Base-by-base conservation (phyloP, 176 grass and related monocot genomes). In the Ensete ventricosum region DNA sequence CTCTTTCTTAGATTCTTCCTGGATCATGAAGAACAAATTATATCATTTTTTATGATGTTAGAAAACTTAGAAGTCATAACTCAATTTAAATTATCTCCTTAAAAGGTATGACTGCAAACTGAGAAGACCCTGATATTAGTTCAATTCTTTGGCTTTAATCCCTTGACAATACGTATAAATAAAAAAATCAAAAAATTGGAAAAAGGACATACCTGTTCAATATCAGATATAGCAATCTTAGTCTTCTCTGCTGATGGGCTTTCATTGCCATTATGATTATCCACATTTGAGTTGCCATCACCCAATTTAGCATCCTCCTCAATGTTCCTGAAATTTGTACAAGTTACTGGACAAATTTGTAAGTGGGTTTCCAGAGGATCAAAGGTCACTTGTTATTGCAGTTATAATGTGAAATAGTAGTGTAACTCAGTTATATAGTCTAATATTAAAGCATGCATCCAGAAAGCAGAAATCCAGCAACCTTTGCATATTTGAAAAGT, bases 1-100 rank as follows among this genome's bases (percentile, higher is more conserved):
- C 27, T 85, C 83, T 75, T 87, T 91, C 62, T 63, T 81, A 77
- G 78, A 87, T 82, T 91, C 74, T 43, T 85, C 93, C 89, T 96
- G 83, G 67, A 85, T 50, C 75, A 76, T 52, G 11, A 82, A 52
- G 53, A 55, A 50, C 14, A 19, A 78, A 82, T 17, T 13, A 69
- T 48, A 69, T 69, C 27, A 49, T 19, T 43, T 69, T 43, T 69
- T n/a, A 69, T 16, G n/a, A 8, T 50, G 21, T 26, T 69, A 69
- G 34, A 69, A n/a, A 7, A 17, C 19, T n/a, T 63, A 23, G 34
- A 43, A 43, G 34, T 43, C 34, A 43, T 49, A 69, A 69, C 66
- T 17, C 14, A 69, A 50, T 24, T 22, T 62, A 62, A 19, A 19
- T n/a, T 62, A 62, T 62, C 58, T 62, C 20, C 58, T 62, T 62